Evolutionary conservation across 768 basidiomycete species (phyloP), one percentile per base, ranked within the genome.

Genomic region (Sporobolomyces pararoseus): DNA sequence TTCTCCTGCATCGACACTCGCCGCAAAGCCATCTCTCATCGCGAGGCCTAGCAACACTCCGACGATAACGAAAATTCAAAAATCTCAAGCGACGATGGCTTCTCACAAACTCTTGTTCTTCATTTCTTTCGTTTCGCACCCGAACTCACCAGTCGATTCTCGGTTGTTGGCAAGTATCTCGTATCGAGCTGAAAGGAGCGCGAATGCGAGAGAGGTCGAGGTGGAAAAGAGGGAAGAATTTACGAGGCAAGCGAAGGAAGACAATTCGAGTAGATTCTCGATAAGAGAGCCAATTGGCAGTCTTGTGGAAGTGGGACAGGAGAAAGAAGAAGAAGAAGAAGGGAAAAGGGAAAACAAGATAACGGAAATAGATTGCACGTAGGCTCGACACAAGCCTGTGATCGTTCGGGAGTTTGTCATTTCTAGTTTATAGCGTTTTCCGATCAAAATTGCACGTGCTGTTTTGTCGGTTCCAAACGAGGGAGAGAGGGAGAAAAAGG

Each of bases 101-200:
- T 39, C 52, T 5, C 65, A 63, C 25, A 70, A 74, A 58, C 42
- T 66, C 27, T 32, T 61, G 3, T 73, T 73, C 47, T 73, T 66
- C 62, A 37, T 35, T 21, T 34, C 72, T 0, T 6, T 73, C 25
- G 21, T 70, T 1, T 44, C 34, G 0, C 27, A 42, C 7, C 61
- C 58, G 3, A 19, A 37, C 0, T 25, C 60, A 16, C 44, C 25
- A 1, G 29, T 50, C 46, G 46, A 61, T 6, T 3, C 23, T 19
- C 59, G 59, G 9, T 32, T 61, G 7, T 17, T 39, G 2, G 6
- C 59, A 19, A 34, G 31, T 25, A 49, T 61, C 17, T 44, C 42
- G 7, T 12, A 21, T 29, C 29, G 65, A 42, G n/a, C 12, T n/a
- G 21, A 42, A 29, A n/a, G 37, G 42, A 19, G 31, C 37, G 54